Conservation (phyloP, 306 rosid genomes). For the Gynostemma pentaphyllum region DNA sequence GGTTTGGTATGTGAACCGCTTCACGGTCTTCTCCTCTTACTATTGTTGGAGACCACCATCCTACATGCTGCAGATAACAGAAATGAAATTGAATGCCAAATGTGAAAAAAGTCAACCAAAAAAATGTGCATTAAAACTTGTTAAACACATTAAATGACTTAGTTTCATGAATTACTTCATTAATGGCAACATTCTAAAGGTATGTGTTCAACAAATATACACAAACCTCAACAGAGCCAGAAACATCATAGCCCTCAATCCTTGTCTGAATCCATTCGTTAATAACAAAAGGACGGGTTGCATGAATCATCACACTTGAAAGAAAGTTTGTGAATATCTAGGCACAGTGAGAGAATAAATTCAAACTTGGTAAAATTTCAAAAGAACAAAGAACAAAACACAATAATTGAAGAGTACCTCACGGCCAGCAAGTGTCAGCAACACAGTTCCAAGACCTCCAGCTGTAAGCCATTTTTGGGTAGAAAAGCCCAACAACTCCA, state of each 20-base stretch:
- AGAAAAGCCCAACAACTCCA: constrained; percentile 94
- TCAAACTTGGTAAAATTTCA: constrained; percentile 13
- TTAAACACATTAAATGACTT: not conserved
- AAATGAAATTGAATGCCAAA: not conserved
- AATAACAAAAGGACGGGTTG: constrained; percentile 85
- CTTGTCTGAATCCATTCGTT: constrained; percentile 96
- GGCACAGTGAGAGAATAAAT: constrained; percentile 12
- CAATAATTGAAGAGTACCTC: constrained; percentile 44
- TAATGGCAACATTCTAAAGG: not conserved
- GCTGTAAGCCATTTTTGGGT: constrained; percentile 96
- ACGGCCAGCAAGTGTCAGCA: constrained; percentile 95
- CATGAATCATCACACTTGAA: constrained; percentile 92
- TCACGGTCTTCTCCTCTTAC: constrained; percentile 96
- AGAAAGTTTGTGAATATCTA: constrained; percentile 96
- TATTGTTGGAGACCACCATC: constrained; percentile 99
- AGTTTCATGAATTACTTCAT: not conserved
- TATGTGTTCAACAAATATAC: constrained; percentile 12
- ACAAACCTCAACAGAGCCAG: constrained; percentile 94
- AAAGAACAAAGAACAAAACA: constrained; percentile 8
- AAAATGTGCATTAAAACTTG: not conserved
- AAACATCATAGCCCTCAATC: constrained; percentile 93
- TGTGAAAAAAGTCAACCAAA: not conserved
- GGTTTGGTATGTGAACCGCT: constrained; percentile 97
- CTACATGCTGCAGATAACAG: constrained; percentile 67
- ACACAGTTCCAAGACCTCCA: constrained; percentile 97